A percentile compares a stretch with the other conserved stretches of the same genome.
These are phyloP conservation scores for Pythium oligandrum DNA, from an alignment of 352 stramenopile species.

Conservation along the genomic window DNA sequence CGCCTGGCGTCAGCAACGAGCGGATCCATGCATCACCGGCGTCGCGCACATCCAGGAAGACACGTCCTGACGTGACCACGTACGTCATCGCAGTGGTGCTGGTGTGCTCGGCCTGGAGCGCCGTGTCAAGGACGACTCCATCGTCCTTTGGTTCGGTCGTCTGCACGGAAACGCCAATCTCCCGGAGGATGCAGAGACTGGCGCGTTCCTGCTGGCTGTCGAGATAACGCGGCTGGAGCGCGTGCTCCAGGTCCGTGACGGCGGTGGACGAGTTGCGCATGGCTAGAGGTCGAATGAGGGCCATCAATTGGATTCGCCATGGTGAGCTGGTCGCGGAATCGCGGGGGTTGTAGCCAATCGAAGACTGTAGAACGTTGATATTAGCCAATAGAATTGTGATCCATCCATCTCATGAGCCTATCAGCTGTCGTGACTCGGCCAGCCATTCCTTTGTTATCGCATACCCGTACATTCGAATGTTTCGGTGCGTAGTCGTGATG, in stretches of 20 bases:
- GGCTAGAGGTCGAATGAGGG: not conserved
- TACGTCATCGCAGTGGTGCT: constrained; percentile 22
- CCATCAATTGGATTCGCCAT: too few species aligned
- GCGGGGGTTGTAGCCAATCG: not conserved
- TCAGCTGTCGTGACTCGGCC: too few species aligned
- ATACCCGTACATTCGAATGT: too few species aligned
- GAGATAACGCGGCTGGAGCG: constrained; percentile 54
- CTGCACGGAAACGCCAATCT: constrained; percentile 37
- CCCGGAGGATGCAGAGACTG: constrained; percentile 46
- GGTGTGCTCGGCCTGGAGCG: constrained; percentile 43
- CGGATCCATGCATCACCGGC: constrained; percentile 69
- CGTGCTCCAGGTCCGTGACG: constrained; percentile 22
- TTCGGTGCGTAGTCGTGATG: too few species aligned
- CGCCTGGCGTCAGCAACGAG: constrained; percentile 31
- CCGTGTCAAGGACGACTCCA: constrained; percentile 13
- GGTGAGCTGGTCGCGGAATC: not conserved
- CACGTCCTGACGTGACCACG: constrained; percentile 30
- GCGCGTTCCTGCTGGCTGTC: constrained; percentile 56
- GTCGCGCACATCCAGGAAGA: constrained; percentile 66
- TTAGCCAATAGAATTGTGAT: constrained; percentile 11
- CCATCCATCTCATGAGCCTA: too few species aligned
- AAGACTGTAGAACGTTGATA: not conserved
- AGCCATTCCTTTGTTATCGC: too few species aligned
- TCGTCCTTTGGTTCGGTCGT: constrained; percentile 1
- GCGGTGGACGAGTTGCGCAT: constrained; percentile 14